These are phyloP conservation scores for Blastobotrys proliferans DNA, from an alignment of 1,139 yeast genomes.

Conservation along the genomic window DNA sequence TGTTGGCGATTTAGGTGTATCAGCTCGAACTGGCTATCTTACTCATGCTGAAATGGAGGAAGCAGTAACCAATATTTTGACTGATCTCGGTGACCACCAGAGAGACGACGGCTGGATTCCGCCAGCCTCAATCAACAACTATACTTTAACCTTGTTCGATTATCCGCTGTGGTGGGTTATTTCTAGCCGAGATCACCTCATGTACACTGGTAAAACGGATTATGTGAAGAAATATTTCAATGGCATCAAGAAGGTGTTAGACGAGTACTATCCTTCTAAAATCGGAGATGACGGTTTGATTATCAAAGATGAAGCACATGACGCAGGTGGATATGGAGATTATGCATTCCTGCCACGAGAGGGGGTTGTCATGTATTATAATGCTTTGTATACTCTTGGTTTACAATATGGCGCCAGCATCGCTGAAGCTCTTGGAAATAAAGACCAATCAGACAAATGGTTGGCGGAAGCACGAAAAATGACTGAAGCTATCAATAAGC, in stretches of 20 bases:
- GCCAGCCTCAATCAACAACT: conserved; percentile 1
- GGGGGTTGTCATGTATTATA: conserved; percentile 2
- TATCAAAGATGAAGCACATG: neutral
- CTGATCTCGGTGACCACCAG: conserved; percentile 5
- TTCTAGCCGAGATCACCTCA: neutral
- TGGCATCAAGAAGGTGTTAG: neutral
- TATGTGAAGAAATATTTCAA: neutral
- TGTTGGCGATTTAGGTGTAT: conserved; percentile 5
- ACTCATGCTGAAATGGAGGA: conserved; percentile 1
- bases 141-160: neutral
- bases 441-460: conserved; percentile 2
- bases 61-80: conserved; percentile 1
- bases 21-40: conserved; percentile 1
- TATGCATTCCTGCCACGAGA: conserved; percentile 4
- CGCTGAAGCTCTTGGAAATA: neutral
- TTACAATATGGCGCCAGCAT: neutral
- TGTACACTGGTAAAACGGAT: conserved; percentile 1
- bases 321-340: neutral
- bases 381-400: neutral
- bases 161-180: conserved; percentile 7
- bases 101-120: conserved; percentile 6
- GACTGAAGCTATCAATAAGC: neutral
- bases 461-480: neutral
- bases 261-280: neutral
- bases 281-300: neutral